These are phyloP conservation scores for Conringia planisiliqua DNA, from an alignment of 345 rosid genomes.

Conservation along the genomic window DNA sequence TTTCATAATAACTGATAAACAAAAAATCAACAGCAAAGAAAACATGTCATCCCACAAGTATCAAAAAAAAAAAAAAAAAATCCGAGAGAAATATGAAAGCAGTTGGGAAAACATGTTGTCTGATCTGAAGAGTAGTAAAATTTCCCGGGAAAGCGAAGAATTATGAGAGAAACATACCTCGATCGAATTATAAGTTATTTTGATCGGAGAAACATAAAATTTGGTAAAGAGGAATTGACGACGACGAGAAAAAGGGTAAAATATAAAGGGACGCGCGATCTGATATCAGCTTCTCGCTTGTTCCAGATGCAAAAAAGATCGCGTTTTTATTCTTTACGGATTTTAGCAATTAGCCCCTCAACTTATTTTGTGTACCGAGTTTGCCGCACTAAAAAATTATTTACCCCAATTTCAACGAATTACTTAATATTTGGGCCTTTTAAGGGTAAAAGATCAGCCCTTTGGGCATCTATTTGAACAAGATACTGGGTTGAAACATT, in stretches of 20 bases:
- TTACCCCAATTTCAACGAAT: not conserved
- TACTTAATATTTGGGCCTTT: not conserved
- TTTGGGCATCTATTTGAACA: too few relatives aligned
- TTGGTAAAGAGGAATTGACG: not conserved
- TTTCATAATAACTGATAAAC: not conserved
- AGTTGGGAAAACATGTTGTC: not conserved
- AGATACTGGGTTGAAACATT: too few relatives aligned
- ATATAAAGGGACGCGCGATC: not conserved
- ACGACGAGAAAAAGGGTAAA: not conserved
- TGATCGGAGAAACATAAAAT: not conserved
- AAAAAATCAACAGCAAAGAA: not conserved
- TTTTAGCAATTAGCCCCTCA: not conserved
- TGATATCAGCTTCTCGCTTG: slow-evolving; percentile 17
- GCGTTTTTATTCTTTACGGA: not conserved
- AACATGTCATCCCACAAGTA: not conserved
- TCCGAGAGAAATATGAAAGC: not conserved
- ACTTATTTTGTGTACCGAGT: not conserved
- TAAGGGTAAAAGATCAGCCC: too few relatives aligned
- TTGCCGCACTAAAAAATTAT: not conserved
- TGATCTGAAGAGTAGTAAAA: not conserved
- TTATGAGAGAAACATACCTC: slow-evolving; percentile 7
- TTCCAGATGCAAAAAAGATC: slow-evolving; percentile 17
- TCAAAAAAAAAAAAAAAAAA: not conserved
- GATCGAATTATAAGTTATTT: not conserved
- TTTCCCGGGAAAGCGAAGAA: not conserved